Conservation (phyloP, 2,329 filamentous ascomycete species). For the Xylariaceae sp. region DNA sequence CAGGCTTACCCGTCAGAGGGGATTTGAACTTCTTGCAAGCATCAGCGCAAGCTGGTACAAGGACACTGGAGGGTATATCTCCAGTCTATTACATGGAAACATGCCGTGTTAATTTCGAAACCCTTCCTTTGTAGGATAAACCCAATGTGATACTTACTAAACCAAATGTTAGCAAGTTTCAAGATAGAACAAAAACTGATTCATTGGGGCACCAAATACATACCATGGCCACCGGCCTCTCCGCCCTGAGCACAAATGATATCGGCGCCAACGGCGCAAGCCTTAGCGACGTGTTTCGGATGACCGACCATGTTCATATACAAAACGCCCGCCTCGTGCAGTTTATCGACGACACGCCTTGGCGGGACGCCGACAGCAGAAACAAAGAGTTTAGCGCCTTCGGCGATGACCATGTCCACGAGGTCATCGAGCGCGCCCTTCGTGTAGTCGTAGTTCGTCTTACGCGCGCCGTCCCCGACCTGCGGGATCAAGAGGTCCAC, state of each 20-base stretch:
- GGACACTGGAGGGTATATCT: constrained; percentile 80
- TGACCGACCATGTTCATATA: constrained; percentile 99
- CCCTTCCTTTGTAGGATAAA: too few relatives aligned
- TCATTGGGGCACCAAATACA: too few relatives aligned
- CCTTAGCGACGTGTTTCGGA: constrained; percentile 56
- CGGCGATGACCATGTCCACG: constrained; percentile 31
- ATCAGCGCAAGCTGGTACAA: constrained; percentile 86
- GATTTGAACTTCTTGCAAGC: constrained; percentile 72
- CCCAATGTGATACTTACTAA: too few relatives aligned
- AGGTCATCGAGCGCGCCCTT: constrained; percentile 29
- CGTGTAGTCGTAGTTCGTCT: constrained; percentile 34
- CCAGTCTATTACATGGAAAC: too few relatives aligned
- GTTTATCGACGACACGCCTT: constrained; percentile 27
- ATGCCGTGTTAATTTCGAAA: too few relatives aligned
- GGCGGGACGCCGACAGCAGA: constrained; percentile 33
- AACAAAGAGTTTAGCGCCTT: constrained; percentile 32
- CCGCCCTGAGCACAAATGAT: constrained; percentile 96
- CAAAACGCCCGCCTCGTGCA: constrained; percentile 66
- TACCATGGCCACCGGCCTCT: constrained; percentile 89
- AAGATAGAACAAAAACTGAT: too few relatives aligned
- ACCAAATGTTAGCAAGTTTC: too few relatives aligned
- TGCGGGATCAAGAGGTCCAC: constrained; percentile 33
- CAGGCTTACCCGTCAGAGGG: constrained; percentile 76
- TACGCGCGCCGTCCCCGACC: constrained; percentile 31
- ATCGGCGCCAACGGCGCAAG: constrained; percentile 61